These are phyloP conservation scores for Ascochyta pisi DNA, from an alignment of 2,329 filamentous ascomycete genomes.

Conservation along the genomic window DNA sequence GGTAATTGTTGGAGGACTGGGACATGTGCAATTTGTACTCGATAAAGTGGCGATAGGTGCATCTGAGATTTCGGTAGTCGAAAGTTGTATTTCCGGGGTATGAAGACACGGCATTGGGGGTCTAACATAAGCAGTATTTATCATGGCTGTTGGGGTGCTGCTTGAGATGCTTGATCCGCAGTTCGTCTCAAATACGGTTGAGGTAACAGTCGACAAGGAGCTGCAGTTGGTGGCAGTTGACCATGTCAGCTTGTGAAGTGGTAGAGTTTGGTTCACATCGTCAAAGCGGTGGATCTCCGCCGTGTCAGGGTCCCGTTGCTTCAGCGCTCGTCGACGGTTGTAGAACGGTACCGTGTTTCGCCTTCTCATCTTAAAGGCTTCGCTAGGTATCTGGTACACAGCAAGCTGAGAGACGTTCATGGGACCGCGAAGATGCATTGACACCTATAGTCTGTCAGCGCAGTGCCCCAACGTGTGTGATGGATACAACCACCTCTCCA, in stretches of 20 bases:
- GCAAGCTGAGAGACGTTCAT: constrained; percentile 71
- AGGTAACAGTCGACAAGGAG: constrained; percentile 15
- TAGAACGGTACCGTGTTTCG: constrained; percentile 29
- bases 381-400: constrained; percentile 63
- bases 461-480: not conserved
- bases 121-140: constrained; percentile 15
- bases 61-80: not conserved
- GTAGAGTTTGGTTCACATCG: not conserved
- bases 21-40: constrained; percentile 2
- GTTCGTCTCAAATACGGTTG: constrained; percentile 20
- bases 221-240: constrained; percentile 14
- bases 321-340: constrained; percentile 20
- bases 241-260: constrained; percentile 9
- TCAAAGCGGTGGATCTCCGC: not conserved
- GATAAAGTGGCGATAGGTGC: not conserved
- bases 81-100: not conserved
- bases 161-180: constrained; percentile 5
- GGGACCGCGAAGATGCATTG: constrained; percentile 75
- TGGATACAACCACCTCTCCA: constrained; percentile 64
- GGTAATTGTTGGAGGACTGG: not conserved
- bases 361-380: constrained; percentile 24
- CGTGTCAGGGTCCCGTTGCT: not conserved
- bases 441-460: constrained; percentile 62
- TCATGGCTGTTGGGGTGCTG: not conserved
- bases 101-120: constrained; percentile 16